A percentile compares a stretch with the other conserved stretches of the same genome.
phyloP scores from a whole-genome alignment of 352 stramenopile species.

The Plasmopara viticola region DNA sequence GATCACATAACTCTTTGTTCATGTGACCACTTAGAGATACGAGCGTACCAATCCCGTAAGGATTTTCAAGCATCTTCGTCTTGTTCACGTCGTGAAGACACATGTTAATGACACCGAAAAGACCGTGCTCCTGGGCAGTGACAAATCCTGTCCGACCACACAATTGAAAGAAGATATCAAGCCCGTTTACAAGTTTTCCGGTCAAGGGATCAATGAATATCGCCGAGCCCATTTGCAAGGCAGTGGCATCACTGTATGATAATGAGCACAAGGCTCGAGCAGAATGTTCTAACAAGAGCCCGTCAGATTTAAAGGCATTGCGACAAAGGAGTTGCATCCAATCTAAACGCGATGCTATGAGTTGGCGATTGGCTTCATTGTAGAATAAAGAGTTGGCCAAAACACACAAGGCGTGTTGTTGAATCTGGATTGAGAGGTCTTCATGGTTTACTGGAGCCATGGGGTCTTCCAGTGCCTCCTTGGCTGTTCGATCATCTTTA shows the following conservation, averaged over 20 bases:
- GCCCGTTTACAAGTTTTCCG: slow-evolving; percentile 24
- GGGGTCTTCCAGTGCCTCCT: neutral
- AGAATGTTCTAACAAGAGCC: slow-evolving; percentile 49
- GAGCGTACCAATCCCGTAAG: slow-evolving; percentile 71
- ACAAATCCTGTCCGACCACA: slow-evolving; percentile 25
- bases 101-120: slow-evolving; percentile 79
- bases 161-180: slow-evolving; percentile 46
- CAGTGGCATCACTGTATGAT: slow-evolving; percentile 79
- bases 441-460: slow-evolving; percentile 6
- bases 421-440: slow-evolving; percentile 34
- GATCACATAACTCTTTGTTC: slow-evolving; percentile 52
- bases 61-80: slow-evolving; percentile 54
- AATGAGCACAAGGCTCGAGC: slow-evolving; percentile 71
- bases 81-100: slow-evolving; percentile 84
- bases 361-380: slow-evolving; percentile 82
- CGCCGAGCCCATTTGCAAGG: slow-evolving; percentile 38
- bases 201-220: slow-evolving; percentile 3
- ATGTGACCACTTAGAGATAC: slow-evolving; percentile 66
- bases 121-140: slow-evolving; percentile 51
- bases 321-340: slow-evolving; percentile 62
- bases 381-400: slow-evolving; percentile 87
- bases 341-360: slow-evolving; percentile 40
- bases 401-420: slow-evolving; percentile 60
- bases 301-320: slow-evolving; percentile 32
- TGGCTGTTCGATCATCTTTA: neutral